phyloP scores from a whole-genome alignment of 768 basidiomycete genomes.

The Antrodiella citrinella region DNA sequence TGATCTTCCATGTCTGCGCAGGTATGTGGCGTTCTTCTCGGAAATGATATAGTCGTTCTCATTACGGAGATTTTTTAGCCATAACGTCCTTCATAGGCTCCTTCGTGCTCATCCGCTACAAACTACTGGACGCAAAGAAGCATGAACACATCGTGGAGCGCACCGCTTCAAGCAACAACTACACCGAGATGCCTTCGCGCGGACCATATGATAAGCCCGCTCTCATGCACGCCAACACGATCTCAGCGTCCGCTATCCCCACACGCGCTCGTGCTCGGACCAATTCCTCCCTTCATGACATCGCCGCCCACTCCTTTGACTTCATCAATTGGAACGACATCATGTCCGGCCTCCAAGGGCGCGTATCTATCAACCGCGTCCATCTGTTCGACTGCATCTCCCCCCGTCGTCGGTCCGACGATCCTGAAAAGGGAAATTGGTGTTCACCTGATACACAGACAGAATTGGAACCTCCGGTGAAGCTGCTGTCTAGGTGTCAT shows the following conservation, averaged over 20 bases:
- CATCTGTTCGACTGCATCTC: constrained; percentile 12
- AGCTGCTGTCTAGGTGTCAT: constrained; percentile 16
- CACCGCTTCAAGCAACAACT: background rate
- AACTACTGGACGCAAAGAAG: constrained; percentile 6
- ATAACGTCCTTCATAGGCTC: constrained; percentile 11
- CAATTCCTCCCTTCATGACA: background rate
- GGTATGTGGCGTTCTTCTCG: constrained; percentile 5
- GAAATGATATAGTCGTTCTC: no score
- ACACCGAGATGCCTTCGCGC: background rate
- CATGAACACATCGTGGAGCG: constrained; percentile 3
- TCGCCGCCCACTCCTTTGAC: background rate
- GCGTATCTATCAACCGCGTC: constrained; percentile 14
- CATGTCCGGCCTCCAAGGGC: constrained; percentile 12
- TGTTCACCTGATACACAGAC: background rate
- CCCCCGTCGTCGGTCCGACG: background rate
- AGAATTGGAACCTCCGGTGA: constrained; percentile 12
- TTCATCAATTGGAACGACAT: constrained; percentile 11
- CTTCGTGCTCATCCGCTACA: constrained; percentile 14
- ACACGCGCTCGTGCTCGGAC: background rate
- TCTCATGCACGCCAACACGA: background rate
- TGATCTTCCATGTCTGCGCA: constrained; percentile 12
- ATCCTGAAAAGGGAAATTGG: background rate
- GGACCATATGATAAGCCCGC: background rate
- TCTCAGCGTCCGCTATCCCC: background rate
- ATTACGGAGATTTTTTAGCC: no score